Evolutionary conservation across 2,329 filamentous ascomycete species (phyloP).

Genomic region (Malbranchea zuffiana): DNA sequence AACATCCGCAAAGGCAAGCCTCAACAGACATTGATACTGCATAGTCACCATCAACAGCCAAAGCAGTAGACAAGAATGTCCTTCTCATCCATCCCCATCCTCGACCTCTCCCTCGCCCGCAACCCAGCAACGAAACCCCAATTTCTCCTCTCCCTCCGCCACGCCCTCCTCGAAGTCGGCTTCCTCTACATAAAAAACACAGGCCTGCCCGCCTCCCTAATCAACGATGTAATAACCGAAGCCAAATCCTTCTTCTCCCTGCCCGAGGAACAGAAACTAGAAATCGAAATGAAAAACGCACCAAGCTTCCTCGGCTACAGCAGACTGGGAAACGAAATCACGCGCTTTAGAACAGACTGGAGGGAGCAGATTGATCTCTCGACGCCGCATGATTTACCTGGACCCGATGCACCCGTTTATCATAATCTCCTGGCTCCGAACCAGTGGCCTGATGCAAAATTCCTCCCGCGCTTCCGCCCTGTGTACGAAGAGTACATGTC

Average conservation of each 20-base stretch:
- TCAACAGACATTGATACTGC: no score
- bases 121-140: constrained; percentile 55
- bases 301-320: constrained; percentile 54
- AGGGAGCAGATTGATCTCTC: constrained; percentile 80
- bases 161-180: constrained; percentile 74
- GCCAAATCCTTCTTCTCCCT: constrained; percentile 68
- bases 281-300: constrained; percentile 63
- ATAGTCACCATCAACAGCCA: no score
- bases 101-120: constrained; percentile 60
- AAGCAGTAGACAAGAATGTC: no score
- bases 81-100: constrained; percentile 65
- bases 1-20: no score
- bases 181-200: constrained; percentile 79
- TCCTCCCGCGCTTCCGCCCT: constrained; percentile 56
- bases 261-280: constrained; percentile 62
- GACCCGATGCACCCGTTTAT: constrained; percentile 53
- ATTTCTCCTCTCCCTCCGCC: constrained; percentile 60
- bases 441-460: constrained; percentile 60
- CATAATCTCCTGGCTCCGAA: constrained; percentile 64
- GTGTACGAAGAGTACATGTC: constrained; percentile 65
- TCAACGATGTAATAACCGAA: constrained; percentile 54
- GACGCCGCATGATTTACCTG: constrained; percentile 60
- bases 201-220: constrained; percentile 56
- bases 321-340: constrained; percentile 49
- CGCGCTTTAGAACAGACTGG: constrained; percentile 64